Evolutionary conservation across 148 eudicot species (phyloP).

Genomic region (Hydrangea macrophylla): DNA sequence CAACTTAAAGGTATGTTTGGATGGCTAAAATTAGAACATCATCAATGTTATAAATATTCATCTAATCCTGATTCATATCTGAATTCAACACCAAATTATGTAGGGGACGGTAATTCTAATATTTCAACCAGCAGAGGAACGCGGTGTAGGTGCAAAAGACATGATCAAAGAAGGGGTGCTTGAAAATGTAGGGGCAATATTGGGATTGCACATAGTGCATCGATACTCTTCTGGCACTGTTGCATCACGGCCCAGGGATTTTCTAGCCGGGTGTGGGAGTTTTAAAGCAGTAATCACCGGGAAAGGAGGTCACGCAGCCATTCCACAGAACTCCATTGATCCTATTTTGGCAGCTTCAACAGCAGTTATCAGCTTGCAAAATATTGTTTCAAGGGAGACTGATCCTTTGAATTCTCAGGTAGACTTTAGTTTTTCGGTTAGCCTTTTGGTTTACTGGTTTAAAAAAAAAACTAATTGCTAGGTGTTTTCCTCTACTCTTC

Average conservation of each 20-base stretch:
- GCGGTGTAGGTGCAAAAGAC: conserved; percentile 34
- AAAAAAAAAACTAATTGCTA: background rate
- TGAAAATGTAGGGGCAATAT: conserved; percentile 28
- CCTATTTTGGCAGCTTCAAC: conserved; percentile 41
- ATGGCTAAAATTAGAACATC: background rate
- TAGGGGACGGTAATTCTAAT: conserved; percentile 39
- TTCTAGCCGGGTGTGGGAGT: conserved; percentile 39
- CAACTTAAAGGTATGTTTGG: conserved; percentile 23
- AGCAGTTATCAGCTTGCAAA: conserved; percentile 36
- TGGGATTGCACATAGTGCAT: conserved; percentile 30
- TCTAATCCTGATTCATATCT: background rate
- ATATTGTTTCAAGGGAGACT: conserved; percentile 36
- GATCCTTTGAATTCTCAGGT: conserved; percentile 48
- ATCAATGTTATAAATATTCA: background rate
- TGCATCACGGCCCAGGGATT: conserved; percentile 31
- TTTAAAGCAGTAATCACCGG: conserved; percentile 33
- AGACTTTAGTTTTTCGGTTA: background rate
- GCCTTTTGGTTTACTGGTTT: too few species aligned
- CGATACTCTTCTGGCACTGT: conserved; percentile 21
- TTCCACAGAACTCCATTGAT: conserved; percentile 27
- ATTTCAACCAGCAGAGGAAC: conserved; percentile 47
- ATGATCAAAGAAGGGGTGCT: conserved; percentile 35
- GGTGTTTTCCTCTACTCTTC: too few species aligned
- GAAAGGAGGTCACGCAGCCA: conserved; percentile 26
- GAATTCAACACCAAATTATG: background rate